Evolutionary conservation across 2,329 filamentous ascomycete genomes (phyloP).

Genomic region (Botrytis sinoallii): DNA sequence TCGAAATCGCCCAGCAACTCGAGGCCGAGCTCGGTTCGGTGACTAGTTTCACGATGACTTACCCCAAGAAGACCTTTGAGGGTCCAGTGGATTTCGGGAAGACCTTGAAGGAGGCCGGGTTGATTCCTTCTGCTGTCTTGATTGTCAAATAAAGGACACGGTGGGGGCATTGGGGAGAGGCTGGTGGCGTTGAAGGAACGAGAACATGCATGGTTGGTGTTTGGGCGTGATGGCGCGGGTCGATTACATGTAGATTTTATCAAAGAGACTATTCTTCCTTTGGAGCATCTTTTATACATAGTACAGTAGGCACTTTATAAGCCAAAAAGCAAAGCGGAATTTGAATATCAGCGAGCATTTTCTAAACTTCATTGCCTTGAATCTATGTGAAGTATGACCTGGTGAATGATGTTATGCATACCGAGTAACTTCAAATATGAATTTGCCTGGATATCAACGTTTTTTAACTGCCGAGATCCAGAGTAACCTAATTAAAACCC

Average conservation of each 20-base stretch:
- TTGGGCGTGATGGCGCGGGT: not conserved
- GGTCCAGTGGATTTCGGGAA: constrained; percentile 74
- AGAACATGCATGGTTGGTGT: constrained; percentile 3
- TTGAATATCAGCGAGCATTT: not conserved
- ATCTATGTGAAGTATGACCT: not conserved
- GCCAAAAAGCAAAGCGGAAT: not conserved
- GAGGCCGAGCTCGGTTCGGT: constrained; percentile 70
- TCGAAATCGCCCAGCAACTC: constrained; percentile 81
- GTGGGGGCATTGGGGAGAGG: not conserved
- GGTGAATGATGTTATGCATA: not conserved
- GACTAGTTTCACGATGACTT: constrained; percentile 77
- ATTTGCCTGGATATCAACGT: not conserved
- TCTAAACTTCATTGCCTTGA: not conserved
- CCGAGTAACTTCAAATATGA: not conserved
- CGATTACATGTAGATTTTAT: not conserved
- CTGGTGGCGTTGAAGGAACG: not conserved
- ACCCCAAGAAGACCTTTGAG: constrained; percentile 78
- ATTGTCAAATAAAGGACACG: constrained; percentile 62
- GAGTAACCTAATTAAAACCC: not conserved
- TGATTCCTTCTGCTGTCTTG: constrained; percentile 87
- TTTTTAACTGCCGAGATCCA: not conserved
- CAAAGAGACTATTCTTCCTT: not conserved
- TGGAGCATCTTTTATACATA: not conserved
- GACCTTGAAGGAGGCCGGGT: constrained; percentile 86
- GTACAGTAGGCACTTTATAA: not conserved